Base-by-base conservation (phyloP, 352 stramenopile genomes). In the Globisporangium camurandrum region DNA sequence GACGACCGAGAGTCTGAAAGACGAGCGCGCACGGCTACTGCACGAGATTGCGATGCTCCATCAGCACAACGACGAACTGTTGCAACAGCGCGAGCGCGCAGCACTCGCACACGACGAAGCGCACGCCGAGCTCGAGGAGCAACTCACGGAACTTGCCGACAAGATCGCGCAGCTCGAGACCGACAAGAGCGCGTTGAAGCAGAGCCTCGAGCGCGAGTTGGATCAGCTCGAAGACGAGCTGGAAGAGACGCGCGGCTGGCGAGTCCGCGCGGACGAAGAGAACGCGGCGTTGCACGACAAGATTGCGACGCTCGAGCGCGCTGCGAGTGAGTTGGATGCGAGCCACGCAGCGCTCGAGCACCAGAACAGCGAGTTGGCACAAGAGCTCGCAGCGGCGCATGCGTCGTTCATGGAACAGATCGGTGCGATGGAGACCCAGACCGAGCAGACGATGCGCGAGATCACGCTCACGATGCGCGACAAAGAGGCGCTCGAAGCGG, bases 141-240 rank as follows among this genome's bases (percentile, higher is more conserved):
- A 85, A 45, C 56, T 85, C 10, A 71, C 75, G 17, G 68, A 75
- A 34, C 41, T 86, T 0, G 72, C 71, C 10, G 67, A 79, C 44
- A 83, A 69, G 49, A 81, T 80, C 20, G 67, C 68, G 3, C 72
- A 86, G 51, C 62, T 86, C 14, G 64, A 85, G 47, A 62, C 65
- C 12, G 57, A 82, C 37, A 84, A 80, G 43, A 50, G 27, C 0
- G 53, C 43, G 19, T 39, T 59, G 46, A 64, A 62, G 39, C n/a
- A 53, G 44, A 24, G 22, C 3, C 16, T 63, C 16, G 56, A 63
- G 28, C 27, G 19, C 39, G 46, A 64, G 38, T 22, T 62, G 4
- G 46, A 45, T 22, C 42, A 62, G 27, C 24, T 64, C 1, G 66
- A 84, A 46, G 67, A 77, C 38, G 67, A 79, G 20, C 73, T 82